Base-by-base conservation (phyloP, 352 stramenopile genomes). In the Phytophthora citricola region DNA sequence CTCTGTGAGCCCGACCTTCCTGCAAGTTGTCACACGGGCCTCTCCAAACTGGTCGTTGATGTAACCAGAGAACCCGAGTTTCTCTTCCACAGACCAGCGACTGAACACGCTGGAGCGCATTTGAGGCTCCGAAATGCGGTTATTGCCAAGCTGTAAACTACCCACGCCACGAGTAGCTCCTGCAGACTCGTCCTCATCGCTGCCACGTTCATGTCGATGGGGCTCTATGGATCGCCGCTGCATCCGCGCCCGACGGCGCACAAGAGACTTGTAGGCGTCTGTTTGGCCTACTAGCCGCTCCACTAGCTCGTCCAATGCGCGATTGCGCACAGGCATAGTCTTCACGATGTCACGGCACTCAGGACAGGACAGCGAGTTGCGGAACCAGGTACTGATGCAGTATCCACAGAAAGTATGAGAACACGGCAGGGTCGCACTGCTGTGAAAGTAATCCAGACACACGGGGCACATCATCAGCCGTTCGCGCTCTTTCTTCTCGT, bases 391-490 rank as follows among this genome's bases (percentile, higher is more conserved):
- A 52, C 76, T 87, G 59, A 95, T 79, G 46, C 88, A 95, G 51
- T 79, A 61, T 20, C 86, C 82, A 41, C 88, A 95, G 61, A 95
- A 95, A 7, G 88, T 94, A 56, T 95, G 88, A 3, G 88, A 95
- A 54, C 88, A 95, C 10, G 86, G 68, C 41, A 95, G 68, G 43
- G 88, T 95, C 38, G 82, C 84, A 59, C 83, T 92, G 27, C 78
- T 72, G 41, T 92, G 77, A 51, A 87, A 95, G 58, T 87, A 94
- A 53, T 95, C 87, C 29, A 94, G 75, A 66, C 88, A 95, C 39
- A 95, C 85, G 0, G 88, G 71, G 40, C 88, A 95, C 52, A 89
- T 73, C 81, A 95, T 90, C 24, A 90, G 72, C 24, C 80, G 80
- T 63, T 94, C 85, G 31, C 74, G 72, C 49, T 92, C 83, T 53